Evolutionary conservation across 805 yeast genomes (phyloP).

Genomic region (Kodamaea restingae): DNA sequence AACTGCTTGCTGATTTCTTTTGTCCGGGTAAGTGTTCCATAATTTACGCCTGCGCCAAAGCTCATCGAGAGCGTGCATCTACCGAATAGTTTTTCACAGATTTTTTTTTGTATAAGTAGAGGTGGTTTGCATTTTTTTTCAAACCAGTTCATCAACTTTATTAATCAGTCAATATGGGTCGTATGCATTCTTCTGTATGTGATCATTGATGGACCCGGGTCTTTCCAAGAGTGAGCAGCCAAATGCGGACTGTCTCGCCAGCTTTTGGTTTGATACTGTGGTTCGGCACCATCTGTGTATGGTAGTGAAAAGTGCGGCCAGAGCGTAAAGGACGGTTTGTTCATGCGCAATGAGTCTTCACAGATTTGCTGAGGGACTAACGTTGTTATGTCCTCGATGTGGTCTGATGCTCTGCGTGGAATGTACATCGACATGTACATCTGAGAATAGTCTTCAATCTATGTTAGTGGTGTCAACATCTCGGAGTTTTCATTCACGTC

Average conservation of each 20-base stretch:
- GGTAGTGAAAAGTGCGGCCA: too few species aligned
- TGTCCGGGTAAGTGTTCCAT: neutral
- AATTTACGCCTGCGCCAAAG: neutral
- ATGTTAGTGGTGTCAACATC: too few species aligned
- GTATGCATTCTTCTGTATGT: constrained; percentile 98
- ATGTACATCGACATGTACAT: too few species aligned
- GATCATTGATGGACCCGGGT: constrained; percentile 17
- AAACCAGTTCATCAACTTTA: constrained; percentile 2
- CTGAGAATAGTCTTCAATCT: too few species aligned
- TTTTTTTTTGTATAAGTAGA: constrained; percentile 8
- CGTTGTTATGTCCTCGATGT: too few species aligned
- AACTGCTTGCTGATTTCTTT: too few species aligned
- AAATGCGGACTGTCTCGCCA: constrained; percentile 10
- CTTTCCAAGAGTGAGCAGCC: constrained; percentile 15
- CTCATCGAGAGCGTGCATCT: constrained; percentile 7
- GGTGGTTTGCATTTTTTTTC: constrained; percentile 12
- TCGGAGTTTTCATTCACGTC: too few species aligned
- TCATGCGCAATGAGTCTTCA: too few species aligned
- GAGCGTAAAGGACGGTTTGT: neutral
- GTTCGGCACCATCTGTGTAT: neutral
- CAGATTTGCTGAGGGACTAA: too few species aligned
- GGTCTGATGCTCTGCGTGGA: too few species aligned
- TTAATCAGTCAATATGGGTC: constrained; percentile 86
- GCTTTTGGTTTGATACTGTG: constrained; percentile 24
- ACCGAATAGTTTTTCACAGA: constrained; percentile 18